Base-by-base conservation (phyloP, 2,329 filamentous ascomycete genomes). In the Pseudocercospora fijiensis region DNA sequence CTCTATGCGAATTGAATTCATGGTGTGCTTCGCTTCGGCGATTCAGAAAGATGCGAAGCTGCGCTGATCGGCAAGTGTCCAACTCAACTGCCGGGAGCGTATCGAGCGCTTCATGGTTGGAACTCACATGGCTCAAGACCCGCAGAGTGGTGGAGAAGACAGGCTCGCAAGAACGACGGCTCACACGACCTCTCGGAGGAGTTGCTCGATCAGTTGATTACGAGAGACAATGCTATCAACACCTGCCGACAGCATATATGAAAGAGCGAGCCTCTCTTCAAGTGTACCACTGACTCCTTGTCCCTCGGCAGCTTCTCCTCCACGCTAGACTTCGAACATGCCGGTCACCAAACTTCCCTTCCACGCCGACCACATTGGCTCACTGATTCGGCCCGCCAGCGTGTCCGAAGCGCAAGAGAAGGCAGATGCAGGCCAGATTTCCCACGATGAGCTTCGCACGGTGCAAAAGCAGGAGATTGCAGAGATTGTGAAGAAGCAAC, bases 321-420 rank as follows among this genome's bases (percentile, higher is more conserved):
- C 41, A 53, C 49, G 13, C 22, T 53, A 53, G 26, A 53, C 41
- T 51, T 51, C 27, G 56, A 67, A 60, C 16, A 71, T 71, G 70
- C 64, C 67, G 27, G 65, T 66, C 59, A 71, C 78, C 66, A 76
- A 78, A 65, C 84, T 86, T 47, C 88, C 86, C 57, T 91, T 90
- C 77, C 84, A 89, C 73, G 88, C 88, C 64, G 89, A 91, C 78
- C 89, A 91, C 70, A 84, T 90, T 67, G 89, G 89, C 58, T 91
- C 88, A 16, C 81, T 91, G 55, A 84, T 91, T 63, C 86, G 89
- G 30, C 88, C 89, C 0, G 76, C 85, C 58, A 78, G 83, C 58
- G 83, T 91, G 26, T 80, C 89, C 13, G 80, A 85, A 53, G 84
- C 84, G 55, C 82, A 89, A 76, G 79, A 82, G 68, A 75, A 83